Evolutionary conservation across 345 rosid genomes (phyloP).

Genomic region (Bruguiera parviflora): DNA sequence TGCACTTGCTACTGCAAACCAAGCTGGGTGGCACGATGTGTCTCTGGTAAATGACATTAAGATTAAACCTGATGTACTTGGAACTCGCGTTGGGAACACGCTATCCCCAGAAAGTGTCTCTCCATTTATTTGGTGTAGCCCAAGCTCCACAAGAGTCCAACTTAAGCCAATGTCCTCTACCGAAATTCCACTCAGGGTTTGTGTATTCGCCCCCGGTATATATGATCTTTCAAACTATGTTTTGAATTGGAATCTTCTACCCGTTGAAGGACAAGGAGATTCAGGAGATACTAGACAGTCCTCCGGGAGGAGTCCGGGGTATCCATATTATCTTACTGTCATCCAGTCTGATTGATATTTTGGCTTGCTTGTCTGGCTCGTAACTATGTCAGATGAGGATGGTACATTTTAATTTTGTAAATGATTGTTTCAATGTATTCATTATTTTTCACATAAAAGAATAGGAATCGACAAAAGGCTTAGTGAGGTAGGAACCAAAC

Average conservation of each 20-base stretch:
- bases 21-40: constrained; percentile 65
- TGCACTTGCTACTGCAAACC: constrained; percentile 36
- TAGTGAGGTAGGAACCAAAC: constrained; percentile 14
- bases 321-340: constrained; percentile 65
- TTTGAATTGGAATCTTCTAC: constrained; percentile 60
- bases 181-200: constrained; percentile 63
- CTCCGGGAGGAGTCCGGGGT: constrained; percentile 67
- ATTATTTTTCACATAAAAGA: constrained; percentile 7
- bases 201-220: constrained; percentile 69
- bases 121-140: constrained; percentile 77
- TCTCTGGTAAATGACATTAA: constrained; percentile 51
- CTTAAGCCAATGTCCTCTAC: constrained; percentile 54
- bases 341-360: constrained; percentile 47
- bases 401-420: constrained; percentile 32
- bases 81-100: constrained; percentile 28
- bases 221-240: constrained; percentile 73
- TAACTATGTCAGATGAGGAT: background rate
- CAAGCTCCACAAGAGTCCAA: constrained; percentile 56
- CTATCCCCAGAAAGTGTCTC: constrained; percentile 49
- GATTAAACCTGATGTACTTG: constrained; percentile 42
- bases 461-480: constrained; percentile 19
- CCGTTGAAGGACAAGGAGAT: constrained; percentile 19
- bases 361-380: constrained; percentile 4
- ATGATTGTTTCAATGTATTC: constrained; percentile 22
- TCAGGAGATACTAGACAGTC: constrained; percentile 26